These are phyloP conservation scores for Zangia roseola DNA, from an alignment of 768 basidiomycete species.

Conservation along the genomic window DNA sequence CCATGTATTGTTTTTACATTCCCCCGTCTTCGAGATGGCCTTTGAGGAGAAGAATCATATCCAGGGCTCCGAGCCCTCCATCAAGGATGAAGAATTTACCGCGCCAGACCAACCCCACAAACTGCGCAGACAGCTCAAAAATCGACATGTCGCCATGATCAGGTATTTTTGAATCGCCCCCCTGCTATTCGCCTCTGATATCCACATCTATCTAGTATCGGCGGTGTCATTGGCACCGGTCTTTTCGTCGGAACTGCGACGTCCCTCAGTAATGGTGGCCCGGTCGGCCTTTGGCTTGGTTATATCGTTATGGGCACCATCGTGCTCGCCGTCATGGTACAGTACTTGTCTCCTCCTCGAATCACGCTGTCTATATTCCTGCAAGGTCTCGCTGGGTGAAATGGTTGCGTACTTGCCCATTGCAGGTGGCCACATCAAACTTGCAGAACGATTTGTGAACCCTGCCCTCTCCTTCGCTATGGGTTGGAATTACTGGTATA, in stretches of 20 bases:
- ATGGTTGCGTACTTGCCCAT: constrained; percentile 74
- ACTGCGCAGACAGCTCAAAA: constrained; percentile 66
- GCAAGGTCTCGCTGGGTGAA: constrained; percentile 57
- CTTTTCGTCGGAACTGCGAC: constrained; percentile 67
- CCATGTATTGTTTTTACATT: not conserved
- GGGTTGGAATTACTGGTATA: constrained; percentile 59
- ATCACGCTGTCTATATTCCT: not conserved
- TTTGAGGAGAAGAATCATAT: constrained; percentile 21
- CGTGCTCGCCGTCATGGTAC: constrained; percentile 71
- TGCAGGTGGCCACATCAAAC: constrained; percentile 76
- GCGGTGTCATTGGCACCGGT: constrained; percentile 58
- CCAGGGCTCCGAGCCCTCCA: constrained; percentile 12
- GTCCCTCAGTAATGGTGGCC: constrained; percentile 57
- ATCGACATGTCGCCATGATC: constrained; percentile 82
- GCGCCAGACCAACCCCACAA: not conserved
- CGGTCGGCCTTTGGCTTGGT: constrained; percentile 72
- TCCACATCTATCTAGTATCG: constrained; percentile 44
- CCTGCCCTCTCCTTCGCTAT: constrained; percentile 61
- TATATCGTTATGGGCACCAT: constrained; percentile 65
- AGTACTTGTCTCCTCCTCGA: constrained; percentile 4
- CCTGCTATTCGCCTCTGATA: not conserved
- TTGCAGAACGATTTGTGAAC: constrained; percentile 81
- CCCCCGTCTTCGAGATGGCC: constrained; percentile 3
- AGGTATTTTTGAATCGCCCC: constrained; percentile 40
- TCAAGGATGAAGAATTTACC: constrained; percentile 22